phyloP scores from a whole-genome alignment of 306 rosid genomes.

The Mimosa pudica region DNA sequence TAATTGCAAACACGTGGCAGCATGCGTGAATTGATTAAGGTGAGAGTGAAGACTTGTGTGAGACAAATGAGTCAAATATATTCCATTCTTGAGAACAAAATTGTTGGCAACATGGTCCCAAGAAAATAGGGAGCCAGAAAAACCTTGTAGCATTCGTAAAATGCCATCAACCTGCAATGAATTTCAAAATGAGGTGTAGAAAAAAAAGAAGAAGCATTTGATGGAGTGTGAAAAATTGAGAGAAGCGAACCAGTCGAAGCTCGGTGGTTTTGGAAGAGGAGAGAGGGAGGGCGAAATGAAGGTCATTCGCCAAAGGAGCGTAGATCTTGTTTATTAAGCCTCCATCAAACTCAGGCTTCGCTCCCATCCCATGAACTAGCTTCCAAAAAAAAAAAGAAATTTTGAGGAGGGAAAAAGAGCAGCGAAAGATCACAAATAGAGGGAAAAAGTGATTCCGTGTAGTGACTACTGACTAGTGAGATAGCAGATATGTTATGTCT shows the following conservation, averaged over 20 bases:
- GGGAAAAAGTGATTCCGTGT: neutral
- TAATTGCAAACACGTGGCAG: constrained; percentile 82
- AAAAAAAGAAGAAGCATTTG: constrained; percentile 10
- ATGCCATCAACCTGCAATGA: constrained; percentile 75
- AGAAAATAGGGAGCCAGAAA: constrained; percentile 63
- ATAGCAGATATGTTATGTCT: neutral
- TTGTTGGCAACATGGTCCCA: constrained; percentile 59
- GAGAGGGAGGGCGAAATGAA: constrained; percentile 69
- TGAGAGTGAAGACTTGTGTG: constrained; percentile 63
- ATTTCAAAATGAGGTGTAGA: constrained; percentile 22
- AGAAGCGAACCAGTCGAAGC: constrained; percentile 62
- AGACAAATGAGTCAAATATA: constrained; percentile 68
- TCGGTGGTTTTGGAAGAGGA: constrained; percentile 71
- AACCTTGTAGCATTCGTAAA: constrained; percentile 89
- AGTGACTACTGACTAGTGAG: neutral
- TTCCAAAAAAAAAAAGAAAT: too few species aligned
- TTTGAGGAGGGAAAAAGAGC: neutral
- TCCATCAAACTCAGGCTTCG: constrained; percentile 49
- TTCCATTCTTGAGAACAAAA: constrained; percentile 62
- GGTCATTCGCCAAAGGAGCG: constrained; percentile 56
- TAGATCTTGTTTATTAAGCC: constrained; percentile 64
- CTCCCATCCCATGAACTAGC: constrained; percentile 47
- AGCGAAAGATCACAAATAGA: neutral
- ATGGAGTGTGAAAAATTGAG: neutral
- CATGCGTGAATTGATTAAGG: constrained; percentile 67